A percentile compares a stretch with the other conserved stretches of the same genome.
Conservation (phyloP, 257 asterid species). For the Avicennia marina region DNA sequence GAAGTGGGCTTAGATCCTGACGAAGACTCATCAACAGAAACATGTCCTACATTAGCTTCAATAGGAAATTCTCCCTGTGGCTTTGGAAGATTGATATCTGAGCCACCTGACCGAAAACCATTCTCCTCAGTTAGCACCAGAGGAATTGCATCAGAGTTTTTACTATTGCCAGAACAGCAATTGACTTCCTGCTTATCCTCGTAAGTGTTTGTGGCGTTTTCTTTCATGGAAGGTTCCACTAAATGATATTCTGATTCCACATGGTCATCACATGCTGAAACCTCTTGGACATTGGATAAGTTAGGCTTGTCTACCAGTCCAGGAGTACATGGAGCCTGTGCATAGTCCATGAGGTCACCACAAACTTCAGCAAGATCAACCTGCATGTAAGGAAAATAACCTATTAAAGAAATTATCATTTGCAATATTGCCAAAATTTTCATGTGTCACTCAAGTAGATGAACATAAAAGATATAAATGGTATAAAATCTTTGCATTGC, state of each 20-base stretch:
- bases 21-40: constrained; percentile 22
- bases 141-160: constrained; percentile 32
- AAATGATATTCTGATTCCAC: constrained; percentile 61
- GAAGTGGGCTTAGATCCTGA: constrained; percentile 27
- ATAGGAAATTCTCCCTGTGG: constrained; percentile 28
- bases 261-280: constrained; percentile 80
- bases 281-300: constrained; percentile 69
- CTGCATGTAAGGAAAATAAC: constrained; percentile 29
- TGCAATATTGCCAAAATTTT: neutral
- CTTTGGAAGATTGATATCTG: constrained; percentile 19
- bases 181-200: constrained; percentile 34
- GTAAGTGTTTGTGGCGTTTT: constrained; percentile 24
- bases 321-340: constrained; percentile 95
- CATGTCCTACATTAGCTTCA: constrained; percentile 24
- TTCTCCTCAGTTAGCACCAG: constrained; percentile 30
- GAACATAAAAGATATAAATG: neutral
- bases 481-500: neutral
- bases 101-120: constrained; percentile 32
- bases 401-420: constrained; percentile 5
- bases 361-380: constrained; percentile 43
- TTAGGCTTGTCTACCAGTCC: constrained; percentile 80
- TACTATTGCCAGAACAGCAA: constrained; percentile 30
- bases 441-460: neutral
- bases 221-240: constrained; percentile 33
- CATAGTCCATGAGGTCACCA: constrained; percentile 62